phyloP scores from a whole-genome alignment of 495 filamentous ascomycete species.

The Talaromyces nanjingensis region DNA sequence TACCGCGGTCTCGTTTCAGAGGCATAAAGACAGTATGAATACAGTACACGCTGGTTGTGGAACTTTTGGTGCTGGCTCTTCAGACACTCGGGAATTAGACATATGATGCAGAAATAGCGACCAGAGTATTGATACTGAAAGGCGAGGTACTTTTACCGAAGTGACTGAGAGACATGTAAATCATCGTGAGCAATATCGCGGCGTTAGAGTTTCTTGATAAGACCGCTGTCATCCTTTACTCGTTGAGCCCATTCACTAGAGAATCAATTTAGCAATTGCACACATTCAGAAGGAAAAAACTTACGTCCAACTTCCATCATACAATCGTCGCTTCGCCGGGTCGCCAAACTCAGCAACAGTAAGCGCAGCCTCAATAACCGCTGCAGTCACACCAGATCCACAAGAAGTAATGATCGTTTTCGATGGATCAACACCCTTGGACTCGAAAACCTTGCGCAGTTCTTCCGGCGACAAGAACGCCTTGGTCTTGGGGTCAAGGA shows the following conservation, averaged over 20 bases:
- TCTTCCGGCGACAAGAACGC: constrained; percentile 65
- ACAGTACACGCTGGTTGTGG: not conserved
- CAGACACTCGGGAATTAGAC: no score
- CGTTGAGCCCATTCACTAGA: constrained; percentile 71
- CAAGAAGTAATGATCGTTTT: constrained; percentile 85
- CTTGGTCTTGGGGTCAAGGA: constrained; percentile 79
- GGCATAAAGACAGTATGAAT: no score
- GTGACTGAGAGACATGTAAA: not conserved
- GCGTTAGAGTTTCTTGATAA: constrained; percentile 46
- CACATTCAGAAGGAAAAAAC: constrained; percentile 18
- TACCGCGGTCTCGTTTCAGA: not conserved
- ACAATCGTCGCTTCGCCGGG: constrained; percentile 63
- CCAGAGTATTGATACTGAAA: not conserved
- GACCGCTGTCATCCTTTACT: constrained; percentile 48
- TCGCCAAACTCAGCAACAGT: constrained; percentile 67
- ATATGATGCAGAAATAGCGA: not conserved
- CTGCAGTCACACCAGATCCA: constrained; percentile 93
- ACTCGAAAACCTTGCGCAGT: constrained; percentile 67
- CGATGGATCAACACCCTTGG: constrained; percentile 68
- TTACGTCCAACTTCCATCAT: constrained; percentile 98
- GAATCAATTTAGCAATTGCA: constrained; percentile 14
- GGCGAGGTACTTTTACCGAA: not conserved
- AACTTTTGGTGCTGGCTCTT: no score
- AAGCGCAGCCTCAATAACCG: constrained; percentile 81
- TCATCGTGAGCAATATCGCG: not conserved